Conservation (phyloP, 2,329 filamentous ascomycete genomes). For the Geosmithia morbida region DNA sequence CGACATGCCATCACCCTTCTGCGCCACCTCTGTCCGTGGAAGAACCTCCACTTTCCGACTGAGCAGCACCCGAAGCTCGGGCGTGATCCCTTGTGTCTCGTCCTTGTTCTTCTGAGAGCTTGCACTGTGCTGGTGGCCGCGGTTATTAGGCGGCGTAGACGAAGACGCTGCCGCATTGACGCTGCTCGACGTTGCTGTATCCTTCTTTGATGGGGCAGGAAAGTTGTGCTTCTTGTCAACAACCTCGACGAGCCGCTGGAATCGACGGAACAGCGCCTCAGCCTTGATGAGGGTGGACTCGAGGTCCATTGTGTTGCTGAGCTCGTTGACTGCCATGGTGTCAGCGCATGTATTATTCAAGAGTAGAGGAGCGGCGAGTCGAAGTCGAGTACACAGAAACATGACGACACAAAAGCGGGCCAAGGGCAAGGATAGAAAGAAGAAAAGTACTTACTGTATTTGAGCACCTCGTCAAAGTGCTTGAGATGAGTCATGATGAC, state of each 20-base stretch:
- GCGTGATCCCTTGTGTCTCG: constrained; percentile 33
- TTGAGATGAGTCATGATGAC: constrained; percentile 91
- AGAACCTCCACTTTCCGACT: constrained; percentile 32
- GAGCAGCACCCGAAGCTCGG: constrained; percentile 38
- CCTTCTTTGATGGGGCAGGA: constrained; percentile 32
- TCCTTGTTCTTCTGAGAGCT: constrained; percentile 19
- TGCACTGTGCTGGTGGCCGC: neutral
- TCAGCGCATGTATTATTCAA: constrained; percentile 7
- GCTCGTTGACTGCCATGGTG: constrained; percentile 62
- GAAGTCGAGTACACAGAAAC: too few species aligned
- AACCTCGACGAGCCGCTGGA: constrained; percentile 76
- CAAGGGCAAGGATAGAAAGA: neutral
- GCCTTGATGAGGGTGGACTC: constrained; percentile 75
- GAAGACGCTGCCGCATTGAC: neutral
- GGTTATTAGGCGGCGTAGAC: neutral
- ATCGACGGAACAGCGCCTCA: constrained; percentile 76
- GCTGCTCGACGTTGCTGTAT: neutral
- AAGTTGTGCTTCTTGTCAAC: constrained; percentile 88
- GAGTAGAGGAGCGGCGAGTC: too few species aligned
- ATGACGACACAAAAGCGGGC: too few species aligned
- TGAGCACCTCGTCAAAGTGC: constrained; percentile 93
- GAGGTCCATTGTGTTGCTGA: constrained; percentile 86
- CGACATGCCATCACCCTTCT: constrained; percentile 21
- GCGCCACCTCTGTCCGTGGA: constrained; percentile 18
- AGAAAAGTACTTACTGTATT: constrained; percentile 57